Evolutionary conservation across 2,329 filamentous ascomycete genomes (phyloP).

Genomic region (Rutstroemia sp.): DNA sequence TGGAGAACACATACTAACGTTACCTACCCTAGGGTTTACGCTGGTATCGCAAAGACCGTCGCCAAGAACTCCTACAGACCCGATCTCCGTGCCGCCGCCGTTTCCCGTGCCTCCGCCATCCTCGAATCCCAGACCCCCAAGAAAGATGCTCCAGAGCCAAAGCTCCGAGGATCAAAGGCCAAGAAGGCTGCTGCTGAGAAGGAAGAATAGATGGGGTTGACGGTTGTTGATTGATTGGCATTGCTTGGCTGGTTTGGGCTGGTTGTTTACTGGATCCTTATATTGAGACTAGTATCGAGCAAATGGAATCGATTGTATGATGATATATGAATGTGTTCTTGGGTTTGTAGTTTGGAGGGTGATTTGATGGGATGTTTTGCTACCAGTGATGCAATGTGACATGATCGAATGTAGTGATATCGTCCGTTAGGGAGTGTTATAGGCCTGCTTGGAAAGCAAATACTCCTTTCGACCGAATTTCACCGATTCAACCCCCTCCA

Average conservation of each 20-base stretch:
- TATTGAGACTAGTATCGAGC: not conserved
- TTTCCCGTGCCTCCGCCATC: slow-evolving; percentile 82
- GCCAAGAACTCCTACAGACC: slow-evolving; percentile 81
- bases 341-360: not conserved
- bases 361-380: not conserved
- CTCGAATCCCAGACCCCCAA: slow-evolving; percentile 69
- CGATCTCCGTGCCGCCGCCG: slow-evolving; percentile 69
- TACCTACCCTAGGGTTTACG: slow-evolving; percentile 63
- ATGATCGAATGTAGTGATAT: not conserved
- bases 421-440: no score
- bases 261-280: slow-evolving; percentile 3
- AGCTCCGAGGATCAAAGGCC: slow-evolving; percentile 75
- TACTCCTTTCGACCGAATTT: no score
- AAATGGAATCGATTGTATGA: not conserved
- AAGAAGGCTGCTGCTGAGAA: slow-evolving; percentile 56
- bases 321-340: not conserved
- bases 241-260: slow-evolving; percentile 14
- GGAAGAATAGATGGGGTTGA: slow-evolving; percentile 31
- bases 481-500: no score
- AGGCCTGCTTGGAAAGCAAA: no score
- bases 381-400: not conserved
- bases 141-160: slow-evolving; percentile 67
- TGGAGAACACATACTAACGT: not conserved
- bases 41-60: slow-evolving; percentile 72
- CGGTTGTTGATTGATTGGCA: slow-evolving; percentile 1